These are phyloP conservation scores for Penicillium sp. DNA, from an alignment of 2,329 filamentous ascomycete genomes.

Conservation along the genomic window DNA sequence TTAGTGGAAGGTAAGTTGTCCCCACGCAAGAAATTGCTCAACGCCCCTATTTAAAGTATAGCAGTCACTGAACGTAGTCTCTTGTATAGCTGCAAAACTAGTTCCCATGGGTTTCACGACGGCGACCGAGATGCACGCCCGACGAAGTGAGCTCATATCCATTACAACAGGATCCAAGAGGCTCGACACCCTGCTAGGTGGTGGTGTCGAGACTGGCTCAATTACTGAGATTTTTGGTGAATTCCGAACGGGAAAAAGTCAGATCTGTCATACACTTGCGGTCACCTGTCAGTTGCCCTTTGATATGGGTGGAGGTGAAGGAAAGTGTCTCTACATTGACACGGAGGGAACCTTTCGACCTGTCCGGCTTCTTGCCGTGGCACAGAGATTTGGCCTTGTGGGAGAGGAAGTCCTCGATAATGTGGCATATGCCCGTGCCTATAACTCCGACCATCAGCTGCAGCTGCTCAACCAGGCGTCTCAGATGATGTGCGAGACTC, in stretches of 20 bases:
- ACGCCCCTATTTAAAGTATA: not conserved
- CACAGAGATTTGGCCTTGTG: conserved; percentile 88
- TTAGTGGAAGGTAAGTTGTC: conserved; percentile 76
- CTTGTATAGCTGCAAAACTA: conserved; percentile 74
- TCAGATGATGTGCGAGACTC: conserved; percentile 98
- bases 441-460: conserved; percentile 97
- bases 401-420: conserved; percentile 98
- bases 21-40: not conserved
- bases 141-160: conserved; percentile 93
- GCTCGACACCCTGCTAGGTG: conserved; percentile 88
- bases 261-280: conserved; percentile 97
- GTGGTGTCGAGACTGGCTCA: conserved; percentile 93
- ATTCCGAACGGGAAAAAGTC: conserved; percentile 96
- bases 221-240: conserved; percentile 98
- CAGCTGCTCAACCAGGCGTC: conserved; percentile 92
- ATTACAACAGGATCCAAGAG: conserved; percentile 98
- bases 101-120: conserved; percentile 99
- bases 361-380: conserved; percentile 84
- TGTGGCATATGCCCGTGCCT: conserved; percentile 94
- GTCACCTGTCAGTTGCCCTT: conserved; percentile 97
- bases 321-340: conserved; percentile 97
- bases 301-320: conserved; percentile 97
- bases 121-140: conserved; percentile 97
- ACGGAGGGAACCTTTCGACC: conserved; percentile 97
- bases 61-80: conserved; percentile 9